These are phyloP conservation scores for Parathielavia hyrcaniae DNA, from an alignment of 495 filamentous ascomycete species.

Conservation along the genomic window DNA sequence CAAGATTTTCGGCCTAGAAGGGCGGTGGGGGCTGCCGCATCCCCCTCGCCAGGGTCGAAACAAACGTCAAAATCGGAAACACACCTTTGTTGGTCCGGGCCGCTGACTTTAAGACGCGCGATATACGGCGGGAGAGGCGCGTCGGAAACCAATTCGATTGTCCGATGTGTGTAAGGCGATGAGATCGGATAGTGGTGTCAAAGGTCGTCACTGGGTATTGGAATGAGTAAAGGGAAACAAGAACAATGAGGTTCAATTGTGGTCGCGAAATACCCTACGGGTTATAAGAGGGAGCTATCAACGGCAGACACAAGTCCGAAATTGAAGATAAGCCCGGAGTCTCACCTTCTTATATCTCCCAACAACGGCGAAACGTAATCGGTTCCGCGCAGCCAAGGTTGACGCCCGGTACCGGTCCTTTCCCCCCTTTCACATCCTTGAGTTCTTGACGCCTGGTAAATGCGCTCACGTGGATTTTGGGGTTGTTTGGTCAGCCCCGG, in stretches of 20 bases:
- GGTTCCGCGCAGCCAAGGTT: neutral
- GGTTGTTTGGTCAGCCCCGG: constrained; percentile 2
- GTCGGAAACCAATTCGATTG: neutral
- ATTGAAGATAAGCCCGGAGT: no score
- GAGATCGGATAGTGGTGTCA: no score
- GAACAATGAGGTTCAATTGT: no score
- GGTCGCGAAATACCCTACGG: no score
- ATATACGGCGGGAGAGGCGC: neutral
- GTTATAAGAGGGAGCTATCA: no score
- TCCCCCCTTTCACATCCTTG: constrained; percentile 8
- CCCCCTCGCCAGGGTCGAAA: neutral
- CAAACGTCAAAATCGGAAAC: constrained; percentile 1
- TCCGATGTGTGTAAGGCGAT: no score
- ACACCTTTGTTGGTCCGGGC: neutral
- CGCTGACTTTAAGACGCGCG: neutral
- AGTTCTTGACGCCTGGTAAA: neutral
- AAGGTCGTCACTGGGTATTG: no score
- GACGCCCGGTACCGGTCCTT: constrained; percentile 5
- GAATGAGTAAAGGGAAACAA: no score
- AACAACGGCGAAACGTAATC: neutral
- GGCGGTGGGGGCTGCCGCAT: neutral
- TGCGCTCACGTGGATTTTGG: constrained; percentile 4
- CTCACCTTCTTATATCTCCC: constrained; percentile 2
- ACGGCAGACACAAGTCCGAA: no score
- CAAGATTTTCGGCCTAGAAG: neutral